Evolutionary conservation across 164 flowering plant genomes (phyloP).

Genomic region (Vitis rupestris): DNA sequence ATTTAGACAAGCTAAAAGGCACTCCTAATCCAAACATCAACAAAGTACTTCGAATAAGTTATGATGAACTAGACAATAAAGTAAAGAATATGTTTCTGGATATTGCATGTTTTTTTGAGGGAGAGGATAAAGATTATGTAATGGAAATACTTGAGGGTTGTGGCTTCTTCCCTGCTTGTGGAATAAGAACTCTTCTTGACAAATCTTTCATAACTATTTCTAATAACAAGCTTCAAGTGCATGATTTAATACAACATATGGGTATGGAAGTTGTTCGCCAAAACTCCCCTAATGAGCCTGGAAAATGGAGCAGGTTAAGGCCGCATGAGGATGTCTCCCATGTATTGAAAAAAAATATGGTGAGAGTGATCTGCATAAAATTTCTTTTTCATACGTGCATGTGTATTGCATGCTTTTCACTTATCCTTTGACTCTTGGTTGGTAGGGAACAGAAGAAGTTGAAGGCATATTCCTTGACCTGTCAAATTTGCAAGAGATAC

Average conservation of each 20-base stretch:
- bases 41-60: neutral
- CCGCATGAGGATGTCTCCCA: neutral
- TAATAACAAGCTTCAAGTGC: neutral
- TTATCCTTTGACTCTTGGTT: neutral
- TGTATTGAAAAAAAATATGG: neutral
- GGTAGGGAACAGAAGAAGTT: conserved; percentile 8
- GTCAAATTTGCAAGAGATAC: neutral
- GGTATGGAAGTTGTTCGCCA: conserved; percentile 16
- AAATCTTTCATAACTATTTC: conserved; percentile 5
- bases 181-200: neutral
- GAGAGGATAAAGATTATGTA: neutral
- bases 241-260: conserved; percentile 14
- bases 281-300: conserved; percentile 4
- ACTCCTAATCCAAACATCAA: neutral
- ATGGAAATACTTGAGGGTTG: neutral
- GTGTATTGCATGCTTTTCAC: no score
- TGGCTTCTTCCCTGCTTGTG: neutral
- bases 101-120: conserved; percentile 7
- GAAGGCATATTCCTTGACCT: conserved; percentile 3
- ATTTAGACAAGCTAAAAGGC: neutral
- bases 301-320: conserved; percentile 11
- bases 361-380: neutral
- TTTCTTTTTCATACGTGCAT: no score
- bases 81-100: neutral
- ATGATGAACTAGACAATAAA: neutral